Evolutionary conservation across 2,329 filamentous ascomycete genomes (phyloP), one percentile per base, ranked within the genome.

Genomic region (Aspergillus caelatus): DNA sequence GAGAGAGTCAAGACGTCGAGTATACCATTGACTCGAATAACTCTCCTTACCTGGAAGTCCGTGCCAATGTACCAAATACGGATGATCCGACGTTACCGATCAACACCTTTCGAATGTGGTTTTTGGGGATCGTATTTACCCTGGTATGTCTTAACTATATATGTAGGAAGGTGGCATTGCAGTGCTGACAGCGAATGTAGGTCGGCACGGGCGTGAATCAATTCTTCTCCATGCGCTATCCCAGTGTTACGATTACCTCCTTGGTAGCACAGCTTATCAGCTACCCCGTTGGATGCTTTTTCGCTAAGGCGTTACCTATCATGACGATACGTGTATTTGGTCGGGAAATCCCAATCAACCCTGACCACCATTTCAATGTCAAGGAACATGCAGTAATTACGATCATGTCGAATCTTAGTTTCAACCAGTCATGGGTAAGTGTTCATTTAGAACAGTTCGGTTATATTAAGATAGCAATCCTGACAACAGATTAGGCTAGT

Each of bases 361-460:
- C 80, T 0, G 80, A 81, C 55, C 74, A 74, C 48, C 73, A 74
- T 61, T 83, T 82, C 72, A 83, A 82, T 65, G 76, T 81, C 67
- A 83, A 82, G 63, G 81, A 83, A 53, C 81, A 83, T 57, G 76
- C 79, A 1, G 66, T 82, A 21, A 76, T 82, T 23, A 80, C 79
- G 30, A 79, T 83, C 65, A 83, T 83, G 80, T 78, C 76, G 48
- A 84, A 83, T 60, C 77, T 83, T 19, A 79, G 77, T 14, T 83
- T 83, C 65, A 80, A 79, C 6, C 80, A 66, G 30, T 70, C 68
- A 30, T 70, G 68, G 68, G 65, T 67, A 43, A 30, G 26, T 19
- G 54, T 60, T 26, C 3, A 28, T 10, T 68, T 21, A 16, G 3
- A n/a, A 5, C 7, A 9, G 12, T 7, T 7, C 23, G 39, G 30